These are phyloP conservation scores for Dianthus caryophyllus DNA, from an alignment of 148 eudicot genomes.

Conservation along the genomic window DNA sequence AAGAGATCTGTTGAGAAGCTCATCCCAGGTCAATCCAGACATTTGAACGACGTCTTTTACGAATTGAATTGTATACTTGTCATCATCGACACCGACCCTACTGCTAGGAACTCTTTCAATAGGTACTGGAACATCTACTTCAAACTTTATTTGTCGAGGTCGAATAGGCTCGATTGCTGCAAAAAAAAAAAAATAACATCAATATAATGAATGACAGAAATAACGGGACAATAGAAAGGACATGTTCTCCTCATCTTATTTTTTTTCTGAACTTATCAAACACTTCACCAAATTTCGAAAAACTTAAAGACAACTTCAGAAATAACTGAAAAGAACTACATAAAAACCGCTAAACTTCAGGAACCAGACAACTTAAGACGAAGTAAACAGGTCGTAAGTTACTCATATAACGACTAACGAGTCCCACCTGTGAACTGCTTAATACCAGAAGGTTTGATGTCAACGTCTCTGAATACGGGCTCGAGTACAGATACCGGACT, in stretches of 20 bases:
- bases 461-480: slow-evolving; percentile 58
- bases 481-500: slow-evolving; percentile 98
- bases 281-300: too few species aligned
- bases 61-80: slow-evolving; percentile 72
- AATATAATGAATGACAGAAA: slow-evolving; percentile 11
- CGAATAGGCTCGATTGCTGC: slow-evolving; percentile 47
- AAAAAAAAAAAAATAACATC: slow-evolving; percentile 18
- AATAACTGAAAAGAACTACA: too few species aligned
- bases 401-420: not conserved
- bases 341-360: too few species aligned
- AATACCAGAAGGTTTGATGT: slow-evolving; percentile 56
- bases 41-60: slow-evolving; percentile 71
- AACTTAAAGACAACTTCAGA: too few species aligned
- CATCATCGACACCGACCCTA: slow-evolving; percentile 33
- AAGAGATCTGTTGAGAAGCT: slow-evolving; percentile 57
- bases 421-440: slow-evolving; percentile 43
- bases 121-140: slow-evolving; percentile 37
- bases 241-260: too few species aligned
- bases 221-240: too few species aligned
- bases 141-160: slow-evolving; percentile 59
- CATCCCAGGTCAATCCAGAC: slow-evolving; percentile 78
- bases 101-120: slow-evolving; percentile 22
- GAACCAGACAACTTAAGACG: too few species aligned
- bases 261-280: too few species aligned
- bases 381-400: not conserved